Evolutionary conservation across 148 eudicot genomes (phyloP).

Genomic region (Rhododendron kiyosumense): DNA sequence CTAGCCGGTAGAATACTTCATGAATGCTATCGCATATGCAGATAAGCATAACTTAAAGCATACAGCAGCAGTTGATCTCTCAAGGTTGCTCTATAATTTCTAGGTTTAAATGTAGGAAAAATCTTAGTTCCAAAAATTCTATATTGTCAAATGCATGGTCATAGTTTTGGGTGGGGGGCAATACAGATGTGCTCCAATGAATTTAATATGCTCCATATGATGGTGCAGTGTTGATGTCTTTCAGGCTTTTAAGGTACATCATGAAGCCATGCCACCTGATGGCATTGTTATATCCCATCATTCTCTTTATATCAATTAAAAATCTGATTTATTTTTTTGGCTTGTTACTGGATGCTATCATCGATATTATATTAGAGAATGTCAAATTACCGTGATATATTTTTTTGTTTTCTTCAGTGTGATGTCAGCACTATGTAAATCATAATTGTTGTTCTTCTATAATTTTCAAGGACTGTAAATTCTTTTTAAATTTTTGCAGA

Average conservation of each 20-base stretch:
- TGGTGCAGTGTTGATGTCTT: neutral
- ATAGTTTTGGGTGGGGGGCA: neutral
- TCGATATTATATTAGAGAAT: neutral
- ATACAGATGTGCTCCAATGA: neutral
- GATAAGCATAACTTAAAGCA: neutral
- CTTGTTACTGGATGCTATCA: neutral
- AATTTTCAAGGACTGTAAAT: neutral
- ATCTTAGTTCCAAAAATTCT: neutral
- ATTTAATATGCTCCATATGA: neutral
- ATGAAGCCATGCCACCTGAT: neutral
- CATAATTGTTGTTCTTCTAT: neutral
- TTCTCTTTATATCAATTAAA: neutral
- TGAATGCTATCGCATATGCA: neutral
- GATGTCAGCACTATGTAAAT: neutral
- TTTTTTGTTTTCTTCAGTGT: neutral
- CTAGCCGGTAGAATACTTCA: neutral
- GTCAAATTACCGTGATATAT: neutral
- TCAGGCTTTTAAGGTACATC: neutral
- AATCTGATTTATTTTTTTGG: neutral
- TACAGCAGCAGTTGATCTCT: neutral
- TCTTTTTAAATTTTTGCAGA: slow-evolving; percentile 40
- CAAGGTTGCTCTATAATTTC: neutral
- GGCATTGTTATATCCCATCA: neutral
- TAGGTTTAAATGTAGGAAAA: neutral
- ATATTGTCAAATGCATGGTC: slow-evolving; percentile 3